Conservation (phyloP, 2,329 filamentous ascomycete species). For the Neofusicoccum cordaticola region DNA sequence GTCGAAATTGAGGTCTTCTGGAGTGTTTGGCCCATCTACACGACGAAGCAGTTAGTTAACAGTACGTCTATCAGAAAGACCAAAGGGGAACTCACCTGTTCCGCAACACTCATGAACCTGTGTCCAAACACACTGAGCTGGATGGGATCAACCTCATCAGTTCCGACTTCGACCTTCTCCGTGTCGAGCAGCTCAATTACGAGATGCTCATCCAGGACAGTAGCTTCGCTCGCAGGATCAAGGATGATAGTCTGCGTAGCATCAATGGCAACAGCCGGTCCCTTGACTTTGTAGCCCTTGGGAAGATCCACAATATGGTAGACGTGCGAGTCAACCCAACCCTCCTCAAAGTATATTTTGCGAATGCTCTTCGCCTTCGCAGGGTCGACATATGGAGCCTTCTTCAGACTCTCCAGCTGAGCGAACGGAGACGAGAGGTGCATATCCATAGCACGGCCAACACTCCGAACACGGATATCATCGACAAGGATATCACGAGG, state of each 20-base stretch:
- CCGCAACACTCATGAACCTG: conserved; percentile 28
- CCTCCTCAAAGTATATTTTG: conserved; percentile 57
- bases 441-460: conserved; percentile 68
- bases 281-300: conserved; percentile 24
- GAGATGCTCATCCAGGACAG: conserved; percentile 37
- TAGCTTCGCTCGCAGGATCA: conserved; percentile 21
- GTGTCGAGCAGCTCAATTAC: conserved; percentile 41
- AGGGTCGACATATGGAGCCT: conserved; percentile 68
- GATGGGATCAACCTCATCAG: conserved; percentile 20
- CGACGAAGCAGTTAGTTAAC: not conserved
- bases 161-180: conserved; percentile 23
- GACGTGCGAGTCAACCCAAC: conserved; percentile 24
- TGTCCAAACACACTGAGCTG: conserved; percentile 23
- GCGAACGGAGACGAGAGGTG: conserved; percentile 10
- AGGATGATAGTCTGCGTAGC: conserved; percentile 49
- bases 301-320: conserved; percentile 26
- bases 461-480: conserved; percentile 12
- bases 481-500: conserved; percentile 32
- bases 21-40: conserved; percentile 25
- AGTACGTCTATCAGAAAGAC: not conserved
- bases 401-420: conserved; percentile 47
- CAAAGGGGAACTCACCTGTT: conserved; percentile 13
- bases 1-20: conserved; percentile 25
- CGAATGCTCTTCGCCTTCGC: conserved; percentile 41
- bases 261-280: conserved; percentile 36